Conservation (phyloP, 805 yeast species). For the Kregervanrija fluxuum region DNA sequence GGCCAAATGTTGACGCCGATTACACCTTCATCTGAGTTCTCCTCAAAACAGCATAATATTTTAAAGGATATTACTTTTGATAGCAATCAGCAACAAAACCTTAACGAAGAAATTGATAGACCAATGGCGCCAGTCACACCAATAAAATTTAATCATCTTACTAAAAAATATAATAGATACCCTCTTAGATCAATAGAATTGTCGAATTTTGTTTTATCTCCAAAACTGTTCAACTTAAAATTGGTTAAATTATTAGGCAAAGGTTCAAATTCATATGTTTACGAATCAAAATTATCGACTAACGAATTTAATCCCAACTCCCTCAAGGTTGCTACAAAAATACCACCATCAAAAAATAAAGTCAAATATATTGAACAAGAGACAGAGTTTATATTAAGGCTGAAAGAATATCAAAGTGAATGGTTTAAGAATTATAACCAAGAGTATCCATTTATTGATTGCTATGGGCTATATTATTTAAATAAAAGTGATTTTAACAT, state of each 20-base stretch:
- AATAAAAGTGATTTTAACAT: slow-evolving; percentile 18
- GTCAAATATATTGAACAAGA: slow-evolving; percentile 22
- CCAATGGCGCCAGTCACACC: too few species aligned
- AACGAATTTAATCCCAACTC: slow-evolving; percentile 4
- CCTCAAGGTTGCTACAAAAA: slow-evolving; percentile 21
- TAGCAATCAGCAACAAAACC: too few species aligned
- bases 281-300: slow-evolving; percentile 13
- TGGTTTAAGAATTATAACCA: slow-evolving; percentile 7
- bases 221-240: slow-evolving; percentile 14
- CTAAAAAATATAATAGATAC: slow-evolving; percentile 7
- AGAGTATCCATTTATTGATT: slow-evolving; percentile 22
- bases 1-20: too few species aligned
- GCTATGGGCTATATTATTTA: slow-evolving; percentile 24
- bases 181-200: slow-evolving; percentile 12
- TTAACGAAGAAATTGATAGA: too few species aligned
- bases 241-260: slow-evolving; percentile 17
- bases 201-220: slow-evolving; percentile 15
- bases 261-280: slow-evolving; percentile 27
- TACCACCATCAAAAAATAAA: slow-evolving; percentile 21
- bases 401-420: slow-evolving; percentile 15
- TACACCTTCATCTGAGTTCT: too few species aligned
- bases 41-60: too few species aligned
- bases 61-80: too few species aligned
- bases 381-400: slow-evolving; percentile 15
- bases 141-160: not conserved